phyloP scores from a whole-genome alignment of 1,284 basidiomycete species.

The Neonothopanus nambi region DNA sequence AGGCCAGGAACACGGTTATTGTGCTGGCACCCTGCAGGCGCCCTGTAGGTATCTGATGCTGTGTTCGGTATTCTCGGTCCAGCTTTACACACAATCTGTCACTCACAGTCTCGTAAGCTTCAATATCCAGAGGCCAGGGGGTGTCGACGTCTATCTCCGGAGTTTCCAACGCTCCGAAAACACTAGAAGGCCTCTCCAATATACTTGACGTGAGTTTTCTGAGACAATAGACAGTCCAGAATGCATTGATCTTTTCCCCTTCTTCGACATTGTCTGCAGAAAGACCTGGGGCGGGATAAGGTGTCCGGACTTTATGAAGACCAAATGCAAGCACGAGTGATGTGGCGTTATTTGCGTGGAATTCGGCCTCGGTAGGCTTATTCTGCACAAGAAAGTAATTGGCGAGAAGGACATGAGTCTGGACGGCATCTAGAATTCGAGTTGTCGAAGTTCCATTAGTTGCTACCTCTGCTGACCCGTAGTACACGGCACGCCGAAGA shows the following conservation, averaged over 20 bases:
- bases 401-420: conserved; percentile 38
- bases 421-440: conserved; percentile 32
- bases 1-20: too few relatives aligned
- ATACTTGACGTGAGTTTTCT: conserved; percentile 32
- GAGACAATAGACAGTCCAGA: conserved; percentile 37
- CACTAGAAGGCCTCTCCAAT: conserved; percentile 24
- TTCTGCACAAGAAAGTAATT: conserved; percentile 35
- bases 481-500: conserved; percentile 27
- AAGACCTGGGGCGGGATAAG: background rate
- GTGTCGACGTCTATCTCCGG: conserved; percentile 30
- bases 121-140: conserved; percentile 31
- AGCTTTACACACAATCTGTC: too few relatives aligned
- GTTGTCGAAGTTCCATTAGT: conserved; percentile 16
- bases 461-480: conserved; percentile 18
- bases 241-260: conserved; percentile 37
- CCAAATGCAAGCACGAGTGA: conserved; percentile 32
- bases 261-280: conserved; percentile 27
- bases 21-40: too few relatives aligned
- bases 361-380: conserved; percentile 35
- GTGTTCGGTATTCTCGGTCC: too few relatives aligned
- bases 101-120: conserved; percentile 16
- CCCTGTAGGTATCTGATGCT: too few relatives aligned
- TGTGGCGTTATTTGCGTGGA: conserved; percentile 33
- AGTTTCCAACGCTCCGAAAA: conserved; percentile 21
- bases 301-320: conserved; percentile 30